phyloP scores from a whole-genome alignment of 331 rosid genomes.

The Stylosanthes scabra region DNA sequence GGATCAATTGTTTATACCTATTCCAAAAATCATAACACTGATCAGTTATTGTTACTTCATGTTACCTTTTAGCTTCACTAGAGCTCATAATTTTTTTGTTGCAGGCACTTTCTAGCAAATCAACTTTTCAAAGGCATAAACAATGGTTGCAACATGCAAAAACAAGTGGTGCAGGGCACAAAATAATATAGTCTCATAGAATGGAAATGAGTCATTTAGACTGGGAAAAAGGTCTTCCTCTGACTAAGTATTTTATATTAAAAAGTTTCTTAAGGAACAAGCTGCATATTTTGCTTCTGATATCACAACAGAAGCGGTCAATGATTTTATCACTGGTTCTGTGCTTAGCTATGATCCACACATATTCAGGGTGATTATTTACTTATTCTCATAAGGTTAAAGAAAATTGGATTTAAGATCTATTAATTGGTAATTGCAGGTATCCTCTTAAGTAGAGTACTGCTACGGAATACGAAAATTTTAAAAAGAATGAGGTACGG shows the following conservation, averaged over 20 bases:
- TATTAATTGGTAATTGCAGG: conserved; percentile 48
- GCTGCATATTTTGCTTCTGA: conserved; percentile 89
- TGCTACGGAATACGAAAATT: too few relatives aligned
- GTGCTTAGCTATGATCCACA: conserved; percentile 81
- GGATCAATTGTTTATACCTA: neutral
- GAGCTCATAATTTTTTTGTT: conserved; percentile 43
- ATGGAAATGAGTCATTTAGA: conserved; percentile 13
- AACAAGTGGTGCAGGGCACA: conserved; percentile 98
- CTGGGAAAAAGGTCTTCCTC: conserved; percentile 26
- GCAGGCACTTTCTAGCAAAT: conserved; percentile 96
- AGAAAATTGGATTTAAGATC: conserved; percentile 24
- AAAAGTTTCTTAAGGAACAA: conserved; percentile 94
- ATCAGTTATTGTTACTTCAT: conserved; percentile 15
- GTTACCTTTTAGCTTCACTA: conserved; percentile 31
- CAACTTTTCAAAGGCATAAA: conserved; percentile 96
- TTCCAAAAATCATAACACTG: neutral
- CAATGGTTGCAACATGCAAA: conserved; percentile 99
- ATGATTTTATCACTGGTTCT: conserved; percentile 73
- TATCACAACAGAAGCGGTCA: conserved; percentile 84
- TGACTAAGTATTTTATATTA: conserved; percentile 42
- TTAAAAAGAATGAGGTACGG: too few relatives aligned
- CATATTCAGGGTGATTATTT: conserved; percentile 34
- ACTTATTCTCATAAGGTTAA: neutral
- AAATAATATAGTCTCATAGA: conserved; percentile 73
- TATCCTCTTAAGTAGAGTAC: too few relatives aligned